Percentiles rank a stretch among this genome's conserved stretches.
Conservation (phyloP, 441 rosid species). For the Adansonia grandidieri region DNA sequence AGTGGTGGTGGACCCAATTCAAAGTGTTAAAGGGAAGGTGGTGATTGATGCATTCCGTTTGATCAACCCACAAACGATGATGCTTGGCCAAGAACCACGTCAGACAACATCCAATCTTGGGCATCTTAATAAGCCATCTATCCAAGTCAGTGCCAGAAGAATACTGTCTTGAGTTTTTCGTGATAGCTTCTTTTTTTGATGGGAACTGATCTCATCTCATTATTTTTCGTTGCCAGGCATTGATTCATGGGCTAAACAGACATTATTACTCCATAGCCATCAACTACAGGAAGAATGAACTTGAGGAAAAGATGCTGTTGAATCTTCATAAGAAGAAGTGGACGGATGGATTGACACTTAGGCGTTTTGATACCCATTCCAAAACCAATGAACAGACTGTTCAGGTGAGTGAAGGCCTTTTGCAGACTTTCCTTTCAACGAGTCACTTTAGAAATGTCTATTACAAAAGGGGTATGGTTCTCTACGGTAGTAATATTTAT, state of each 20-base stretch:
- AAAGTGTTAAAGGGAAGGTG: slow-evolving; percentile 97
- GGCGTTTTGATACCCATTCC: slow-evolving; percentile 83
- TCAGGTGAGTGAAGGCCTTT: slow-evolving; percentile 56
- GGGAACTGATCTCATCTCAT: slow-evolving; percentile 16
- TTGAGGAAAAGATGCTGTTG: slow-evolving; percentile 98
- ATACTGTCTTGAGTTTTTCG: background rate
- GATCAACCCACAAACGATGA: slow-evolving; percentile 97
- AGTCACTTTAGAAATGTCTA: background rate
- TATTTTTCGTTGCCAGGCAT: slow-evolving; percentile 56
- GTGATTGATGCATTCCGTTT: slow-evolving; percentile 98
- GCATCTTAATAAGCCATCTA: slow-evolving; percentile 95
- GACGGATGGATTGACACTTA: slow-evolving; percentile 92
- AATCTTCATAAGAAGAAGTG: slow-evolving; percentile 86
- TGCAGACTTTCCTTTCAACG: background rate
- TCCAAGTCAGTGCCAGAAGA: slow-evolving; percentile 58
- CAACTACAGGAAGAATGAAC: slow-evolving; percentile 96
- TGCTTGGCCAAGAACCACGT: slow-evolving; percentile 99
- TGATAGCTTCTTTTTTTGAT: background rate
- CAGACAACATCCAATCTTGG: slow-evolving; percentile 97
- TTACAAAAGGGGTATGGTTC: background rate
- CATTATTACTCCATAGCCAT: slow-evolving; percentile 97
- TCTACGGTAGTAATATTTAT: too few species aligned
- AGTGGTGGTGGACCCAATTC: slow-evolving; percentile 98
- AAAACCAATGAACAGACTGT: slow-evolving; percentile 94
- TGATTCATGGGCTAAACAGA: slow-evolving; percentile 93